phyloP scores from a whole-genome alignment of 768 basidiomycete species.

The Mycena alexandri region DNA sequence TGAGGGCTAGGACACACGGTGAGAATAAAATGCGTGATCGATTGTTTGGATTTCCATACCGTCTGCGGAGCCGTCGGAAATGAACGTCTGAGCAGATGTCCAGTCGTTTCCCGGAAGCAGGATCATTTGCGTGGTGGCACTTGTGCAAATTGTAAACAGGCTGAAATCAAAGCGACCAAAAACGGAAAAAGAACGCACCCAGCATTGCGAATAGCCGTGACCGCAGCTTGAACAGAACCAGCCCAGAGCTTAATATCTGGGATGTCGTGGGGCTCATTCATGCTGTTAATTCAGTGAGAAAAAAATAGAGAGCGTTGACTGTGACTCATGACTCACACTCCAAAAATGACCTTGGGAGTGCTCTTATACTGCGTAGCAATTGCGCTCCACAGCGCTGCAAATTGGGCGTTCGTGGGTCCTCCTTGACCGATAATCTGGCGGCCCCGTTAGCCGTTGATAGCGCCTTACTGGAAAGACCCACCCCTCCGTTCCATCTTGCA shows the following conservation, averaged over 20 bases:
- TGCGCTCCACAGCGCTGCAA: conserved; percentile 65
- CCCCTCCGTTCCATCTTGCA: conserved; percentile 66
- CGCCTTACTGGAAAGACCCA: conserved; percentile 28
- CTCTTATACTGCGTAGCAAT: conserved; percentile 63
- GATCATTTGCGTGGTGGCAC: conserved; percentile 67
- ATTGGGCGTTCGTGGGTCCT: conserved; percentile 66
- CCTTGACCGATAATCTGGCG: conserved; percentile 71
- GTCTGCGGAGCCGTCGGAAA: conserved; percentile 62
- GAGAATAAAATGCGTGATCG: not conserved
- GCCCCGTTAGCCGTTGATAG: no score
- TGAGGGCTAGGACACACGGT: conserved; percentile 45
- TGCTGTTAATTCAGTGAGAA: conserved; percentile 45
- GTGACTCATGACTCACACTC: conserved; percentile 61
- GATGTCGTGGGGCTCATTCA: conserved; percentile 76
- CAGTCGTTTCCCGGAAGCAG: conserved; percentile 71
- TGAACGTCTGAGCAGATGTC: conserved; percentile 63
- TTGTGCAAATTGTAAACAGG: conserved; percentile 24
- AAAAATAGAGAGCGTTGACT: not conserved
- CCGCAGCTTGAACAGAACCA: conserved; percentile 65
- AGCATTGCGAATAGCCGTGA: conserved; percentile 71
- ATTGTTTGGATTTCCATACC: not conserved
- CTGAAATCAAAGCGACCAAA: no score
- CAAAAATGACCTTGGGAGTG: conserved; percentile 59
- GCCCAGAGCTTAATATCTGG: conserved; percentile 62
- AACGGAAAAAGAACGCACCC: conserved; percentile 49